Evolutionary conservation across 31 red algal species (phyloP).

Genomic region (Endocladia muricata): DNA sequence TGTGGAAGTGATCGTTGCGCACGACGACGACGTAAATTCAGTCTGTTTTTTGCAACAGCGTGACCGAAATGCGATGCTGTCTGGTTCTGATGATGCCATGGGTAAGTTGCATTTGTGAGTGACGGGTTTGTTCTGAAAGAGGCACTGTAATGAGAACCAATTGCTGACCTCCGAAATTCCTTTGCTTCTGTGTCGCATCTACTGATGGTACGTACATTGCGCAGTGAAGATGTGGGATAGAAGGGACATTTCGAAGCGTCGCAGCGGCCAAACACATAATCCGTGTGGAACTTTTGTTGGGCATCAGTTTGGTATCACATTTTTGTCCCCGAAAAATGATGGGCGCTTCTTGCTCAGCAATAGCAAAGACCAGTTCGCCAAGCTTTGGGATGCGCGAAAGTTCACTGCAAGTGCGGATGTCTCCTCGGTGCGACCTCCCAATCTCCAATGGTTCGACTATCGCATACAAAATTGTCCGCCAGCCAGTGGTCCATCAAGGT

Average conservation of each 20-base stretch:
- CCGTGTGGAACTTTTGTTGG: slow-evolving; percentile 68
- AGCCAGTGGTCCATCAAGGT: slow-evolving; percentile 1
- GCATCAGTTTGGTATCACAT: slow-evolving; percentile 73
- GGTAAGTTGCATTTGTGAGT: slow-evolving; percentile 13
- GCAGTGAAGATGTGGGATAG: slow-evolving; percentile 79
- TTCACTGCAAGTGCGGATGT: slow-evolving; percentile 15
- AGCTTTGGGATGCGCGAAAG: slow-evolving; percentile 72
- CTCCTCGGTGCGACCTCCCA: slow-evolving; percentile 21
- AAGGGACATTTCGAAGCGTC: slow-evolving; percentile 18
- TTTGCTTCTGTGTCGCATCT: not conserved
- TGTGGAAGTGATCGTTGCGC: slow-evolving; percentile 25
- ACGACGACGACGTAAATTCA: slow-evolving; percentile 76
- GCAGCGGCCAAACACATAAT: slow-evolving; percentile 2
- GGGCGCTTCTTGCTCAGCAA: slow-evolving; percentile 70
- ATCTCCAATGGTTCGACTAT: slow-evolving; percentile 38
- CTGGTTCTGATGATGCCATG: slow-evolving; percentile 64
- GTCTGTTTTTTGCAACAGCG: slow-evolving; percentile 45
- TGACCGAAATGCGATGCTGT: slow-evolving; percentile 68
- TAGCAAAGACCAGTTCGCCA: slow-evolving; percentile 79
- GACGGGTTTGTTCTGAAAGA: not conserved
- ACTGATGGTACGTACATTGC: not conserved
- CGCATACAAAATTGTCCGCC: slow-evolving; percentile 24
- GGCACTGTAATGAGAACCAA: not conserved
- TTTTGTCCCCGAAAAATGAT: slow-evolving; percentile 44
- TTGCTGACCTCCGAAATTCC: not conserved